Evolutionary conservation across 495 filamentous ascomycete species (phyloP).

Genomic region (Trichoderma virens): DNA sequence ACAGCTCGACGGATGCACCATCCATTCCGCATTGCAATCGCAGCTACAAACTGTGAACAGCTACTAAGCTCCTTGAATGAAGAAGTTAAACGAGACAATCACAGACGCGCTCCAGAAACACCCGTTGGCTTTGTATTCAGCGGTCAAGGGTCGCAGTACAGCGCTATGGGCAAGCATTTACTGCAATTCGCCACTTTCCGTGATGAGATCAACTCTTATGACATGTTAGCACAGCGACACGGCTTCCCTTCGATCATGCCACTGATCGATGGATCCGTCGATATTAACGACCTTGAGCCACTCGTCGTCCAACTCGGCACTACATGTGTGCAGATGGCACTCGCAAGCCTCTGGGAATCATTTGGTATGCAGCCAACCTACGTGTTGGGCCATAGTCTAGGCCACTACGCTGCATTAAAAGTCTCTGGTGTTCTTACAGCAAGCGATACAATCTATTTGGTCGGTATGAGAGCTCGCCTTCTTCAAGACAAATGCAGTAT

Average conservation of each 20-base stretch:
- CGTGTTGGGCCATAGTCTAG: slow-evolving; percentile 78
- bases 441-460: slow-evolving; percentile 72
- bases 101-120: slow-evolving; percentile 24
- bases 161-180: slow-evolving; percentile 66
- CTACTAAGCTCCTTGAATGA: slow-evolving; percentile 17
- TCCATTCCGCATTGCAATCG: slow-evolving; percentile 59
- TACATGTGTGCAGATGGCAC: slow-evolving; percentile 75
- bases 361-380: slow-evolving; percentile 70
- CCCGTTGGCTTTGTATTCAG: slow-evolving; percentile 60
- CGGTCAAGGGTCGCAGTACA: slow-evolving; percentile 60
- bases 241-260: slow-evolving; percentile 62
- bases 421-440: slow-evolving; percentile 72
- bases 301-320: slow-evolving; percentile 72
- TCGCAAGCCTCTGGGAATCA: slow-evolving; percentile 70
- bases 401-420: slow-evolving; percentile 83
- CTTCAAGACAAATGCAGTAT: slow-evolving; percentile 62
- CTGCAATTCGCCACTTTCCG: slow-evolving; percentile 60
- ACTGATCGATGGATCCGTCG: slow-evolving; percentile 56
- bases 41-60: slow-evolving; percentile 37
- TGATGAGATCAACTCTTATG: slow-evolving; percentile 58
- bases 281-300: slow-evolving; percentile 56
- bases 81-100: slow-evolving; percentile 40
- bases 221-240: slow-evolving; percentile 59
- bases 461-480: slow-evolving; percentile 70
- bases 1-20: slow-evolving; percentile 83